Conservation (phyloP, 192 early-diverging fungal genomes). For the Coemansia sp. region DNA sequence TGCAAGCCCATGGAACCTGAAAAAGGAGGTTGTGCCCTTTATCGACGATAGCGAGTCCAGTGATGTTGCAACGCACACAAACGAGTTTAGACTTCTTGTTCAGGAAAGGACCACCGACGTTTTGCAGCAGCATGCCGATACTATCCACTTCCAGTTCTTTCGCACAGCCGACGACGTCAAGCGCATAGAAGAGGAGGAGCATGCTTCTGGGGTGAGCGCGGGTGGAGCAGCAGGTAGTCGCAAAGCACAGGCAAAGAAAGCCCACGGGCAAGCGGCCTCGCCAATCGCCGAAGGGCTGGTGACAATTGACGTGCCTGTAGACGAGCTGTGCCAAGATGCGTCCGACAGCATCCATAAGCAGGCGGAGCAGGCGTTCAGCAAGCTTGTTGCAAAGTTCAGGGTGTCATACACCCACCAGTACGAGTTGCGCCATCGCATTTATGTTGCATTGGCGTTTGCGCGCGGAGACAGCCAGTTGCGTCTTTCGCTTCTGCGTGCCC, state of each 20-base stretch:
- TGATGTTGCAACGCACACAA: conserved; percentile 31
- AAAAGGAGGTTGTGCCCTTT: conserved; percentile 22
- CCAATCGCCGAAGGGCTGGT: conserved; percentile 33
- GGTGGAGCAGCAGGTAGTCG: conserved; percentile 11
- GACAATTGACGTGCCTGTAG: conserved; percentile 57
- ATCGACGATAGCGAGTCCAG: conserved; percentile 2
- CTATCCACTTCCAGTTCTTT: conserved; percentile 49
- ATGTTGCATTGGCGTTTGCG: conserved; percentile 66
- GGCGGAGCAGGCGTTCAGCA: conserved; percentile 57
- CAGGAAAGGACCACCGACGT: conserved; percentile 12
- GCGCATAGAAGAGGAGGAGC: conserved; percentile 33
- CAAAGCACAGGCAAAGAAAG: conserved; percentile 20
- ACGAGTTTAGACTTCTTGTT: conserved; percentile 47
- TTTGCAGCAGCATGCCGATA: conserved; percentile 24
- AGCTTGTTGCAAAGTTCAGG: conserved; percentile 64
- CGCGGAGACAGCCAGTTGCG: conserved; percentile 50
- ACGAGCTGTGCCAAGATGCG: conserved; percentile 21
- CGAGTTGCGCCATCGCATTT: conserved; percentile 75
- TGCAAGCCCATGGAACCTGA: conserved; percentile 42
- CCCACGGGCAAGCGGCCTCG: conserved; percentile 8
- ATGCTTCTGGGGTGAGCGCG: background rate
- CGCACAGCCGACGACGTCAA: conserved; percentile 47
- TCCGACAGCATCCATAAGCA: conserved; percentile 30
- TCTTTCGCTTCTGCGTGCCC: conserved; percentile 63
- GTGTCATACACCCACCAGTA: conserved; percentile 75